Conservation (phyloP, 176 grass and related monocot genomes). For the bread wheat (Triticum aestivum) region IWGSC_CS_RefSeq_v2.1 NC_057806.1:555028997-555029496, state of each 20-base stretch:
- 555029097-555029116: not conserved
- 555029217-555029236: not conserved
- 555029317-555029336: conserved; percentile 46
- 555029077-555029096: no score
- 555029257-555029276: not conserved
- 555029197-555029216: not conserved
- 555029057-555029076: not conserved
- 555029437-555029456: not conserved
- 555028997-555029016: no score
- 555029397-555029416: conserved; percentile 19
- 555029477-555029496: no score
- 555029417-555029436: conserved; percentile 48
- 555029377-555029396: conserved; percentile 34
- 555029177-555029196: not conserved
- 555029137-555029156: not conserved
- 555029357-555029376: not conserved
- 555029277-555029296: conserved; percentile 34
- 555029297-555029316: conserved; percentile 45
- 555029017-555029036: no score
- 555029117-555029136: not conserved
- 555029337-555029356: conserved; percentile 34
- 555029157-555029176: not conserved
- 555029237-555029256: not conserved
- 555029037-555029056: not conserved
- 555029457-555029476: no score